Percentiles rank a stretch among this genome's conserved stretches.
These are phyloP conservation scores for Exophiala dermatitidis DNA, from an alignment of 2,329 filamentous ascomycete species.

Conservation along the genomic window DNA sequence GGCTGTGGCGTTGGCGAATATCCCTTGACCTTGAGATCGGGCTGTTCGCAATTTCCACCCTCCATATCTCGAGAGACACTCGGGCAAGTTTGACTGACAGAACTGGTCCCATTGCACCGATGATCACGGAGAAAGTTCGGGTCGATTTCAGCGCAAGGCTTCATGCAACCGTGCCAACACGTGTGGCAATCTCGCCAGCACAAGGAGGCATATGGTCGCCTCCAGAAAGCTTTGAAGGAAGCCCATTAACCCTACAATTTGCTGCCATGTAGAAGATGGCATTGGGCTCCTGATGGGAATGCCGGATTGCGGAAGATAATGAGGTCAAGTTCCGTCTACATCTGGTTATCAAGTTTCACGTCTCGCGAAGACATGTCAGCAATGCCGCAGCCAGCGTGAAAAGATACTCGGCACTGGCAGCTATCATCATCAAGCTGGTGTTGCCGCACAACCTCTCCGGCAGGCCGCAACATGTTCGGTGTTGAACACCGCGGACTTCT, in stretches of 20 bases:
- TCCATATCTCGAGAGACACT: not conserved
- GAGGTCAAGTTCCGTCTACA: too few relatives aligned
- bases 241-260: not conserved
- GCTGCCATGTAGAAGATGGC: not conserved
- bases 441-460: too few relatives aligned
- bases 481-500: too few relatives aligned
- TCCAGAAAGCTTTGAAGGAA: not conserved
- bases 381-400: too few relatives aligned
- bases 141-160: not conserved
- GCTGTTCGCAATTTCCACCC: not conserved
- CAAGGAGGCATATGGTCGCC: too few relatives aligned
- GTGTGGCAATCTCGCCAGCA: not conserved
- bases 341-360: too few relatives aligned
- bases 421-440: too few relatives aligned
- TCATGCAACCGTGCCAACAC: not conserved
- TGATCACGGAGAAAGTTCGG: not conserved
- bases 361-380: too few relatives aligned
- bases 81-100: too few relatives aligned
- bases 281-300: not conserved
- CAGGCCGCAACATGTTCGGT: too few relatives aligned
- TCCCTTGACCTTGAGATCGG: slow-evolving; percentile 10
- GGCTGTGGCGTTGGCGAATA: slow-evolving; percentile 38
- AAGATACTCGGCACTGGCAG: too few relatives aligned
- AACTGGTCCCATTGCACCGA: not conserved
- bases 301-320: too few relatives aligned